These are phyloP conservation scores for Leptomonas seymouri DNA, from an alignment of 208 protist genomes.

Conservation along the genomic window DNA sequence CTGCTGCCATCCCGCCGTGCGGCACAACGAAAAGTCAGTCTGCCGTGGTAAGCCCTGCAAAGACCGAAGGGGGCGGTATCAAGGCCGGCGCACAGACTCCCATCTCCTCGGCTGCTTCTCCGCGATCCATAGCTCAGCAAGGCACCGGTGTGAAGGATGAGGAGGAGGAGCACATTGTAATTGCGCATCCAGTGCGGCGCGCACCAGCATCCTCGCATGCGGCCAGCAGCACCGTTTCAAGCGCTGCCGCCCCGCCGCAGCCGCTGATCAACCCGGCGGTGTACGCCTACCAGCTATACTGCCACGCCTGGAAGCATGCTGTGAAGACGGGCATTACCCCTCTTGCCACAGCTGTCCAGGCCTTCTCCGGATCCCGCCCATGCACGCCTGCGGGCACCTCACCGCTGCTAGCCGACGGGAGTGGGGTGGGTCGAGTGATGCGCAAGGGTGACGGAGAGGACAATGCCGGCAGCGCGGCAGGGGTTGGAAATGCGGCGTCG, in stretches of 20 bases:
- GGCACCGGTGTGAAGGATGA: not conserved
- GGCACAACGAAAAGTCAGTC: not conserved
- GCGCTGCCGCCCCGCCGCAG: not conserved
- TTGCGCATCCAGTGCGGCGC: not conserved
- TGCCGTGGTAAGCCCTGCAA: not conserved
- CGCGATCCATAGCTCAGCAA: not conserved
- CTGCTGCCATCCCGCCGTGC: conserved; percentile 20
- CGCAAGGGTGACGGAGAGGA: not conserved
- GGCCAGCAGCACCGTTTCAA: not conserved
- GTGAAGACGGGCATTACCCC: conserved; percentile 27
- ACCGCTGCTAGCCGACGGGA: not conserved
- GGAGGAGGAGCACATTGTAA: not conserved
- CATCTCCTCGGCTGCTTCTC: not conserved
- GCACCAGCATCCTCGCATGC: not conserved
- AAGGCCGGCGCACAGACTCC: not conserved
- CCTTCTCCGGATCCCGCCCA: conserved; percentile 7
- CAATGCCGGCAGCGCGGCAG: conserved; percentile 1
- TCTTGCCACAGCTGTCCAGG: conserved; percentile 16
- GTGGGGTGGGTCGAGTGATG: not conserved
- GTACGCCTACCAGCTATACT: conserved; percentile 40
- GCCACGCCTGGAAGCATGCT: conserved; percentile 31
- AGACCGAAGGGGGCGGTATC: not conserved
- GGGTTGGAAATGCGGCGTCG: not conserved
- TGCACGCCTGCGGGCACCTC: not conserved
- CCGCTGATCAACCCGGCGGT: not conserved